phyloP scores from a whole-genome alignment of 108 stramenopile species.

The Pseudonitzschia pungens region DNA sequence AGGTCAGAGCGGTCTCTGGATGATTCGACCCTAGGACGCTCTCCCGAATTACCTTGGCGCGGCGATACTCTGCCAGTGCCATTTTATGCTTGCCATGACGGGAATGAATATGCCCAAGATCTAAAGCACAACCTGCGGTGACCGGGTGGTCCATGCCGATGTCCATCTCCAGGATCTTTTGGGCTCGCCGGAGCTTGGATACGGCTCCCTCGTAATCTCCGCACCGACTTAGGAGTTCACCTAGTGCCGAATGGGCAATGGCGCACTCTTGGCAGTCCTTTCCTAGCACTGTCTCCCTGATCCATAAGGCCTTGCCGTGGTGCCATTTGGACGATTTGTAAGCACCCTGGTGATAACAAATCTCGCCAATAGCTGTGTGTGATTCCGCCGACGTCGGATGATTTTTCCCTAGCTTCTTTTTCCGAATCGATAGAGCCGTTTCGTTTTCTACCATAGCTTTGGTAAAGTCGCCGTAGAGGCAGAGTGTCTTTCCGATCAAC shows the following conservation, averaged over 20 bases:
- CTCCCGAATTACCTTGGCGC: constrained; percentile 35
- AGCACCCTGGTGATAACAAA: constrained; percentile 33
- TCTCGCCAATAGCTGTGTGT: constrained; percentile 36
- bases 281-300: constrained; percentile 32
- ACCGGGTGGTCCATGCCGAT: constrained; percentile 28
- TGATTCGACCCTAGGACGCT: constrained; percentile 30
- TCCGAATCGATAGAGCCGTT: constrained; percentile 39
- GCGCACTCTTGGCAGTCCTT: constrained; percentile 39
- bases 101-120: constrained; percentile 30
- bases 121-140: constrained; percentile 32
- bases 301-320: constrained; percentile 33
- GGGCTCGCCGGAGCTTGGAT: constrained; percentile 26
- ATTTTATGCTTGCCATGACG: constrained; percentile 26
- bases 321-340: constrained; percentile 33
- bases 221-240: constrained; percentile 27
- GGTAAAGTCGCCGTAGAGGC: constrained; percentile 28
- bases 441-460: constrained; percentile 37
- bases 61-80: constrained; percentile 31
- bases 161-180: constrained; percentile 30
- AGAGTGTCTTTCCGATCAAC: constrained; percentile 31
- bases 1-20: constrained; percentile 34
- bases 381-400: constrained; percentile 30
- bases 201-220: constrained; percentile 33
- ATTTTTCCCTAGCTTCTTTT: constrained; percentile 32
- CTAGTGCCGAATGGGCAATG: constrained; percentile 26